Evolutionary conservation across 2,329 filamentous ascomycete genomes (phyloP), one percentile per base, ranked within the genome.

Genomic region (Penicillium sp.): DNA sequence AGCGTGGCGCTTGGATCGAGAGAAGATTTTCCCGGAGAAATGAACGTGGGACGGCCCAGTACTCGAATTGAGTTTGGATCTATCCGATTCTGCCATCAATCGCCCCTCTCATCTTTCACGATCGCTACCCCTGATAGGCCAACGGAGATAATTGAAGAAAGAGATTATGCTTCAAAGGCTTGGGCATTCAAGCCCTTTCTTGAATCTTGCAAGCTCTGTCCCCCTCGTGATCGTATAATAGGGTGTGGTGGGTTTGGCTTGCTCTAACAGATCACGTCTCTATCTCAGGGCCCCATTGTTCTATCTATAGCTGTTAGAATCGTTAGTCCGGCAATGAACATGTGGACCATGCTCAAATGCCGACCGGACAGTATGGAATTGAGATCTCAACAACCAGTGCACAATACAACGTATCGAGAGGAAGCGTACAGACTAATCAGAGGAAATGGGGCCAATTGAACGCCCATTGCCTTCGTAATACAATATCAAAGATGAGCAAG

Each of bases 311-410:
- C 26, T n/a, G 26, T 16, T 16, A 9, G 23, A 26, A 23, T 41
- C 23, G 19, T 2, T 14, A 26, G 27, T 13, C 7, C n/a, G 16
- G 19, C 19, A 8, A 10, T 23, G 29, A 27, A 34, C 40, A 32
- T 30, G 32, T 41, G 9, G 16, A 16, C 32, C 13, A 29, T 38
- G 48, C 54, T 53, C 38, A 59, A 55, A 56, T 57, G 54, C 29
- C 36, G 47, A 61, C 56, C 59, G 49, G 46, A 10, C n/a, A n/a
- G n/a, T 13, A 2, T 47, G 52, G 57, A 57, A 32, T 43, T 30
- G 16, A 39, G 10, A 18, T 34, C 34, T 34, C 55, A 51, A 50
- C 55, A 26, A 50, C 39, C 26, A 53, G 30, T 42, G 42, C 23
- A 19, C 38, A n/a, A n/a, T n/a, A n/a, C n/a, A n/a, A n/a, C 32